A percentile compares a stretch with the other conserved stretches of the same genome.
These are phyloP conservation scores for Colletotrichum sp. DNA, from an alignment of 2,329 filamentous ascomycete species.

Conservation along the genomic window DNA sequence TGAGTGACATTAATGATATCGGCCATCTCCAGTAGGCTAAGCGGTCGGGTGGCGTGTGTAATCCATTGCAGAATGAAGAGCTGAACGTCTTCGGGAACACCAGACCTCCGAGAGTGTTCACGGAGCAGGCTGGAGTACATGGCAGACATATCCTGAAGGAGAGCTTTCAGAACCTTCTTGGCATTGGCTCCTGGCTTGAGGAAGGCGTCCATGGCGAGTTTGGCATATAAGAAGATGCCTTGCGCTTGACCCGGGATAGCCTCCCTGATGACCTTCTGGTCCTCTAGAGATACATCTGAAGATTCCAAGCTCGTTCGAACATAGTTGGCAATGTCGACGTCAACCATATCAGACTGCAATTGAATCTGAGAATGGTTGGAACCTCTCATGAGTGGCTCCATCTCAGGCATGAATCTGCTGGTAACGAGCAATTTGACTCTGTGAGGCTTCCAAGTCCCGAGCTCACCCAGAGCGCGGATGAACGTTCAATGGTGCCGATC, in stretches of 20 bases:
- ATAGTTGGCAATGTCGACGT: slow-evolving; percentile 44
- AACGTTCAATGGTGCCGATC: slow-evolving; percentile 38
- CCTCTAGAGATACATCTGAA: slow-evolving; percentile 20
- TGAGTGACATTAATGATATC: background rate
- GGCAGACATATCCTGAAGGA: slow-evolving; percentile 40
- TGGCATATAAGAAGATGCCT: slow-evolving; percentile 51
- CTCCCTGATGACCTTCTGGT: slow-evolving; percentile 27
- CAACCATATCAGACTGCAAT: slow-evolving; percentile 38
- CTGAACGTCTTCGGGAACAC: slow-evolving; percentile 36
- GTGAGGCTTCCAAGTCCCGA: slow-evolving; percentile 34
- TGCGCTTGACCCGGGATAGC: slow-evolving; percentile 40
- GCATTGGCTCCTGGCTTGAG: slow-evolving; percentile 29
- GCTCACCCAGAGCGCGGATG: slow-evolving; percentile 32
- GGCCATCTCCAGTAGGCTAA: slow-evolving; percentile 47
- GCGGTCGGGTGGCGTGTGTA: slow-evolving; percentile 44
- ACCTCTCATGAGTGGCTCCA: slow-evolving; percentile 34
- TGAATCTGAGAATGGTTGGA: slow-evolving; percentile 32
- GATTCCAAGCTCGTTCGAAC: slow-evolving; percentile 26
- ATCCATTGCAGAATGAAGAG: slow-evolving; percentile 42
- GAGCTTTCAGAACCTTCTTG: slow-evolving; percentile 27
- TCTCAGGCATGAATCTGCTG: slow-evolving; percentile 38
- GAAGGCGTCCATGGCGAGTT: slow-evolving; percentile 45
- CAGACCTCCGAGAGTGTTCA: slow-evolving; percentile 39
- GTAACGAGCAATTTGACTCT: slow-evolving; percentile 48
- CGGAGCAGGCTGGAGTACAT: slow-evolving; percentile 44